phyloP scores from a whole-genome alignment of 768 basidiomycete species.

The Leucocoprinus sp. region DNA sequence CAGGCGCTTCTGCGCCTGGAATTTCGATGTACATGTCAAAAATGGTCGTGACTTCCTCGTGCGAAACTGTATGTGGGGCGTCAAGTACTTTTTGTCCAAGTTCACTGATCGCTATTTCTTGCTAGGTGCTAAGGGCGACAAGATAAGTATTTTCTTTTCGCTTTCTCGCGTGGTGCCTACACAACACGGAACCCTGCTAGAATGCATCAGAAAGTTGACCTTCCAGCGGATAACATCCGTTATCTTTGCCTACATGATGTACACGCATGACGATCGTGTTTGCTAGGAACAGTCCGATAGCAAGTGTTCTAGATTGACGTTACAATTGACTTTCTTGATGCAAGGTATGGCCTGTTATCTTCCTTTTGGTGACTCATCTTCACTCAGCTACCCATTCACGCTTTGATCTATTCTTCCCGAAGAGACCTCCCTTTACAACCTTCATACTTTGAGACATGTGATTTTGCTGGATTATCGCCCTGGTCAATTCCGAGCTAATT shows the following conservation, averaged over 20 bases:
- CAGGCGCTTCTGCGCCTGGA: no score
- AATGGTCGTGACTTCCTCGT: constrained; percentile 53
- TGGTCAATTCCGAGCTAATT: constrained; percentile 49
- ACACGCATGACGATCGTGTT: constrained; percentile 37
- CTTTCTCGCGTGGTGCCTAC: constrained; percentile 61
- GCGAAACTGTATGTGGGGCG: constrained; percentile 43
- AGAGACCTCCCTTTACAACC: constrained; percentile 48
- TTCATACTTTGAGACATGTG: constrained; percentile 54
- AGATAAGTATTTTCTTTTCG: constrained; percentile 59
- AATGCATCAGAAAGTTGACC: constrained; percentile 45
- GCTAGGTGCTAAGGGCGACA: constrained; percentile 42
- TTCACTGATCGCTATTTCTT: background rate
- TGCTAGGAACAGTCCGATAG: constrained; percentile 42
- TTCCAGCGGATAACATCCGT: constrained; percentile 41
- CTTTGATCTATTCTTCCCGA: constrained; percentile 41
- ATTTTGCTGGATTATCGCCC: constrained; percentile 57
- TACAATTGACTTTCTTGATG: constrained; percentile 49
- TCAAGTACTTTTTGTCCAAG: background rate
- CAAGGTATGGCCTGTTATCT: constrained; percentile 31
- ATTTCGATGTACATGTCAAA: constrained; percentile 42
- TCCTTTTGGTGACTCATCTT: background rate
- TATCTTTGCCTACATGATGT: constrained; percentile 60
- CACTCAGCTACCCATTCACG: no score
- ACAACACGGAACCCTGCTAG: constrained; percentile 41
- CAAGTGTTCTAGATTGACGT: constrained; percentile 45